Conservation (phyloP, 2,329 filamentous ascomycete genomes). For the Lasiodiplodia hormozganensis region DNA sequence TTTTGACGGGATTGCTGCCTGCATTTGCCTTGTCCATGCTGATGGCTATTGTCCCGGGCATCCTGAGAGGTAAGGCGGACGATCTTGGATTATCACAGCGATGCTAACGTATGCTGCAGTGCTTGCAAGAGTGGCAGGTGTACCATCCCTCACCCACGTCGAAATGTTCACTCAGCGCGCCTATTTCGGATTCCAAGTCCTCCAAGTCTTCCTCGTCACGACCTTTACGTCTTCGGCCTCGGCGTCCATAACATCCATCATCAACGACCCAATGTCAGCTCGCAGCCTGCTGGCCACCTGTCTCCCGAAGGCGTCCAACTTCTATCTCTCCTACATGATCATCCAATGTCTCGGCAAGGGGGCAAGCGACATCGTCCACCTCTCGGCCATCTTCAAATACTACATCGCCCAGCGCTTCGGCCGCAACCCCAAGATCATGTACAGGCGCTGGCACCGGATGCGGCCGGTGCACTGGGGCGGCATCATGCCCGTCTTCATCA, state of each 20-base stretch:
- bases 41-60: constrained; percentile 78
- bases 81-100: constrained; percentile 62
- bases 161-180: constrained; percentile 87
- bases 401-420: constrained; percentile 80
- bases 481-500: constrained; percentile 96
- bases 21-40: constrained; percentile 78
- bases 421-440: constrained; percentile 82
- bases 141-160: constrained; percentile 78
- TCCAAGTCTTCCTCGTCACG: constrained; percentile 93
- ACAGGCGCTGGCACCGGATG: constrained; percentile 80
- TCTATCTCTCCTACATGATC: constrained; percentile 99
- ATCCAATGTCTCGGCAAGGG: constrained; percentile 78
- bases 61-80: constrained; percentile 56
- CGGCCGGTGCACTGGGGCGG: constrained; percentile 85
- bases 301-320: constrained; percentile 87
- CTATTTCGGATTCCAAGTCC: constrained; percentile 93
- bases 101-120: constrained; percentile 72
- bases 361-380: constrained; percentile 82
- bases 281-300: constrained; percentile 77
- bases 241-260: constrained; percentile 67
- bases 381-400: constrained; percentile 78
- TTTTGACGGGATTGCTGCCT: constrained; percentile 86
- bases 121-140: constrained; percentile 52
- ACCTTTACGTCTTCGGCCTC: constrained; percentile 81
- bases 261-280: constrained; percentile 66